Evolutionary conservation across 2,329 filamentous ascomycete species (phyloP), one percentile per base, ranked within the genome.

Genomic region (Fusarium musae): DNA sequence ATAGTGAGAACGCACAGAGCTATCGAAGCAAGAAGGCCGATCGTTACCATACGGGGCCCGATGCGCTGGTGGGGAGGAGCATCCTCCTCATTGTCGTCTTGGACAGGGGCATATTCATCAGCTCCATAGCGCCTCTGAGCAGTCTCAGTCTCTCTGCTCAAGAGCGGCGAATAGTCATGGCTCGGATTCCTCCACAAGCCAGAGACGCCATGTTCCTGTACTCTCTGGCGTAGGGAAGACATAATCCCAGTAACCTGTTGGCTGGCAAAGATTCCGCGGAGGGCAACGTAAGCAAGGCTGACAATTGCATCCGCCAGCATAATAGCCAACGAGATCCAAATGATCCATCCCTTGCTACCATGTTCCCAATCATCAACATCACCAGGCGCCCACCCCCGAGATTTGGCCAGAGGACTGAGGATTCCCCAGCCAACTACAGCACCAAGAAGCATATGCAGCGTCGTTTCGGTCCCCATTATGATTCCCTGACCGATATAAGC

Each of bases 341-440:
- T 94, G 68, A 99, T 98, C 96, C 96, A 99, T 43, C 96, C 96
- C 83, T 98, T 98, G 80, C 94, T 97, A 15, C 96, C 96, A 21
- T 87, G 90, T 66, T 96, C 93, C 96, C 96, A 99, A 80, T 97
- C 93, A 62, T 90, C 88, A 2, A 98, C 94, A 3, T 91, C 87
- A 0, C 95, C 96, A 6, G 95, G 93, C 15, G 96, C 96, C 96
- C 96, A 99, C 6, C 93, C 94, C 75, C 89, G 90, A 63, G 87
- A 84, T 81, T 97, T 98, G 8, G 96, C 95, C 12, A 98, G 82
- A 2, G 96, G 96, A 6, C 95, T 98, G 3, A 99, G 86, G 10
- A 98, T 81, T 0, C 91, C 96, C 96, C 96, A 99, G 32, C 96
- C 96, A 15, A 98, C 79, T 21, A 97, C 81, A 7, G 96, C 95